A percentile compares a stretch with the other conserved stretches of the same genome.
These are phyloP conservation scores for Penicillium diatomitis DNA, from an alignment of 495 filamentous ascomycete species.

Conservation along the genomic window DNA sequence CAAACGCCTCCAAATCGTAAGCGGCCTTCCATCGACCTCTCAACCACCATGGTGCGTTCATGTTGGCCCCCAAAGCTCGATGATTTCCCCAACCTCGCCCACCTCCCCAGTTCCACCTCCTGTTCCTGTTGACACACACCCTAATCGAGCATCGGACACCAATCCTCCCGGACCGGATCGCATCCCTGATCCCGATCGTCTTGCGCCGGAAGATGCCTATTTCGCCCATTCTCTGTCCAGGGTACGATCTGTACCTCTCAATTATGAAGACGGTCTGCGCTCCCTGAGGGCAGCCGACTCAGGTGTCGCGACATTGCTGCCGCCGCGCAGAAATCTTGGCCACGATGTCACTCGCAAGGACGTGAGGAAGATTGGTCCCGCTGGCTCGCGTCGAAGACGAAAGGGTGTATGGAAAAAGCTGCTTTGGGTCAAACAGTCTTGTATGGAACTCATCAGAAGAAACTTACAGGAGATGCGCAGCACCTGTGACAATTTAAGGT, in stretches of 20 bases:
- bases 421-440: conserved; percentile 95
- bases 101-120: conserved; percentile 30
- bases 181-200: conserved; percentile 47
- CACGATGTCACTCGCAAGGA: conserved; percentile 23
- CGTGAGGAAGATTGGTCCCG: conserved; percentile 41
- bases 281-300: conserved; percentile 23
- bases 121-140: conserved; percentile 37
- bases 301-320: conserved; percentile 29
- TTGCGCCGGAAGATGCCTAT: conserved; percentile 81
- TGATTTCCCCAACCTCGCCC: conserved; percentile 31
- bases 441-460: conserved; percentile 34
- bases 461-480: no score
- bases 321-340: conserved; percentile 26
- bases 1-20: neutral
- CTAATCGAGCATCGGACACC: conserved; percentile 27
- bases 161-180: conserved; percentile 38
- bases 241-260: conserved; percentile 37
- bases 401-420: conserved; percentile 84
- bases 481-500: no score
- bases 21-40: neutral
- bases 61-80: conserved; percentile 26
- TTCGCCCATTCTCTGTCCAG: conserved; percentile 49
- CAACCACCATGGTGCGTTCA: conserved; percentile 20
- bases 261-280: conserved; percentile 28
- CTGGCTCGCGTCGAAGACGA: conserved; percentile 52